These are phyloP conservation scores for Gaultheria prostrata DNA, from an alignment of 148 eudicot genomes.

Conservation along the genomic window DNA sequence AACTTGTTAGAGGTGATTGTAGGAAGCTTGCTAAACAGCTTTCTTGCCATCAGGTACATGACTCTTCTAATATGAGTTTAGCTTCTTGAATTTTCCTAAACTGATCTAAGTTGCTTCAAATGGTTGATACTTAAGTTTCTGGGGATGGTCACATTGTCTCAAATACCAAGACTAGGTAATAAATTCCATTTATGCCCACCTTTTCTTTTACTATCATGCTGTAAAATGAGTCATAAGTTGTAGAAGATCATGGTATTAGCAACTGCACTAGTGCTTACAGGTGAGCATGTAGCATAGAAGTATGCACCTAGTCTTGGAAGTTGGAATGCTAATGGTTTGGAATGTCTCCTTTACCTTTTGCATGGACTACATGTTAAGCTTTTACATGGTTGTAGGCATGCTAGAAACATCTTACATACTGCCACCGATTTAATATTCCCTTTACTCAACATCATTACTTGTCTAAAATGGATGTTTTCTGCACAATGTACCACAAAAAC, in stretches of 20 bases:
- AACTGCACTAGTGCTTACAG: background rate
- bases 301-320: background rate
- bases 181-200: background rate
- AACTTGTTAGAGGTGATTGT: constrained; percentile 60
- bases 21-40: constrained; percentile 58
- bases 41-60: constrained; percentile 85
- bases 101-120: background rate
- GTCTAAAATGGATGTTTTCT: background rate
- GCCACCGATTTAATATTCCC: background rate
- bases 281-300: constrained; percentile 2
- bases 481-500: background rate
- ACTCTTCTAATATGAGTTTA: background rate
- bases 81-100: background rate
- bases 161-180: background rate
- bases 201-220: constrained; percentile 8
- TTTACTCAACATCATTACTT: background rate
- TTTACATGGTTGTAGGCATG: background rate
- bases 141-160: background rate
- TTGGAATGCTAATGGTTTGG: background rate
- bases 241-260: background rate
- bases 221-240: background rate
- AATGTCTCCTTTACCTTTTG: constrained; percentile 1
- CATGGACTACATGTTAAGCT: background rate
- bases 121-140: background rate
- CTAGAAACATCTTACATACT: background rate